Evolutionary conservation across 108 stramenopile species (phyloP).

Genomic region (Cylindrotheca closterium): DNA sequence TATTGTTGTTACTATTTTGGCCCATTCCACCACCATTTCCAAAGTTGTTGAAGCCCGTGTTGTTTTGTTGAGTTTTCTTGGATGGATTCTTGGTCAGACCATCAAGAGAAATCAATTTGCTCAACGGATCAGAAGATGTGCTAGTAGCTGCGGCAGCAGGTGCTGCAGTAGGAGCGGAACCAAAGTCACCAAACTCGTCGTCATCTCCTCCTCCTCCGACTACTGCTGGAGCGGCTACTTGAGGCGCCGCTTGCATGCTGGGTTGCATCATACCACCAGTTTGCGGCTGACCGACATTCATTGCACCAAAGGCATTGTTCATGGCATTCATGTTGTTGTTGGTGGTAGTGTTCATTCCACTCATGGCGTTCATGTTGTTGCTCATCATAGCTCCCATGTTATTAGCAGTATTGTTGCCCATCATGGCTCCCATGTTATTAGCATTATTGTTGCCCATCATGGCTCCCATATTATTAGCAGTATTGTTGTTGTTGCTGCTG

Average conservation of each 20-base stretch:
- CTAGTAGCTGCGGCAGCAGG: constrained; percentile 22
- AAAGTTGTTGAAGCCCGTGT: constrained; percentile 3
- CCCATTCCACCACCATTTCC: neutral
- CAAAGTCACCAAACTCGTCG: constrained; percentile 63
- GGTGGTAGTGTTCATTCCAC: no score
- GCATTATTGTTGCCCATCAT: neutral
- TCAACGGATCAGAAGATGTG: constrained; percentile 67
- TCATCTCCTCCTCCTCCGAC: constrained; percentile 42
- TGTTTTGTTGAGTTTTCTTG: constrained; percentile 43
- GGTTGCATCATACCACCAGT: constrained; percentile 10
- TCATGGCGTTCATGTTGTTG: constrained; percentile 9
- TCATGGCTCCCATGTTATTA: neutral
- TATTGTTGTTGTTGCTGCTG: constrained; percentile 32
- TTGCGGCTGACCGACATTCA: constrained; percentile 28
- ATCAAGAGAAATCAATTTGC: constrained; percentile 76
- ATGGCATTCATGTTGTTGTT: constrained; percentile 17
- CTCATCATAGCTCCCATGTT: constrained; percentile 7
- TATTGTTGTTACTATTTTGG: neutral
- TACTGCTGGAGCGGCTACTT: constrained; percentile 20
- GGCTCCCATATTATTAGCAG: constrained; percentile 2
- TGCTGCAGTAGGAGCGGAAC: constrained; percentile 37
- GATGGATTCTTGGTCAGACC: constrained; percentile 68
- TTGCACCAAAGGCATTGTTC: constrained; percentile 35
- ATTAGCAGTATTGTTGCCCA: neutral
- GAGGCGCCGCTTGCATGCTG: neutral